phyloP scores from a whole-genome alignment of 1,284 basidiomycete species.

The Abortiporus biennis region DNA sequence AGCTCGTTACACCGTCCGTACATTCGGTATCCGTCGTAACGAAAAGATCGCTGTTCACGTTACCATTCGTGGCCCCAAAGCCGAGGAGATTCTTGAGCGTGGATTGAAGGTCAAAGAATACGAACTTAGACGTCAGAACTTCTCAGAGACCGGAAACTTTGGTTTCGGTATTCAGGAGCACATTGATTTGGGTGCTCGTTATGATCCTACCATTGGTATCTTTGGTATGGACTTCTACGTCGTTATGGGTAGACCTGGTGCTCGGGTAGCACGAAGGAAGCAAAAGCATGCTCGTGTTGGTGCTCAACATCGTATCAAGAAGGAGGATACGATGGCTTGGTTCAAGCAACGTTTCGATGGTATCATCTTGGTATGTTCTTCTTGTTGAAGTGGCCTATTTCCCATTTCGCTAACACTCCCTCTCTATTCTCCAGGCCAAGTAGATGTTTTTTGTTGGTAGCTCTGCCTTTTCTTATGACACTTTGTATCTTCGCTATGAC shows the following conservation, averaged over 20 bases:
- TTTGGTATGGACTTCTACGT: constrained; percentile 99
- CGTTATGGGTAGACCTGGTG: constrained; percentile 95
- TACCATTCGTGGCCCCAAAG: constrained; percentile 98
- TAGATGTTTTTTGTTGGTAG: neutral
- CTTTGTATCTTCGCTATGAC: neutral
- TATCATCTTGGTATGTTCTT: constrained; percentile 76
- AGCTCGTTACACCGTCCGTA: constrained; percentile 99
- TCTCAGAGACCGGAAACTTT: constrained; percentile 98
- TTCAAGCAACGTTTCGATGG: constrained; percentile 99
- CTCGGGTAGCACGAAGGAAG: constrained; percentile 90
- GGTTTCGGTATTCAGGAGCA: constrained; percentile 98
- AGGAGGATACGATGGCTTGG: constrained; percentile 94
- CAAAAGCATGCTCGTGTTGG: constrained; percentile 86
- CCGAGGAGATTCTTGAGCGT: constrained; percentile 99
- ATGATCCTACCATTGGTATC: constrained; percentile 96
- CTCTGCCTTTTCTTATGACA: neutral
- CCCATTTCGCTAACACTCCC: neutral
- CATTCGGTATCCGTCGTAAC: constrained; percentile 99
- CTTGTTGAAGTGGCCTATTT: neutral
- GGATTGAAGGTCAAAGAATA: constrained; percentile 99
- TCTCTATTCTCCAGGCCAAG: neutral
- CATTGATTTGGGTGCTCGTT: constrained; percentile 98
- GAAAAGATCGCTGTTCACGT: constrained; percentile 99
- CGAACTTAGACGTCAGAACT: constrained; percentile 91
- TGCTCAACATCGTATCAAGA: constrained; percentile 82